A percentile compares a stretch with the other conserved stretches of the same genome.
phyloP scores from a whole-genome alignment of 129 eudicot species.

The Smallanthus sonchifolius region DNA sequence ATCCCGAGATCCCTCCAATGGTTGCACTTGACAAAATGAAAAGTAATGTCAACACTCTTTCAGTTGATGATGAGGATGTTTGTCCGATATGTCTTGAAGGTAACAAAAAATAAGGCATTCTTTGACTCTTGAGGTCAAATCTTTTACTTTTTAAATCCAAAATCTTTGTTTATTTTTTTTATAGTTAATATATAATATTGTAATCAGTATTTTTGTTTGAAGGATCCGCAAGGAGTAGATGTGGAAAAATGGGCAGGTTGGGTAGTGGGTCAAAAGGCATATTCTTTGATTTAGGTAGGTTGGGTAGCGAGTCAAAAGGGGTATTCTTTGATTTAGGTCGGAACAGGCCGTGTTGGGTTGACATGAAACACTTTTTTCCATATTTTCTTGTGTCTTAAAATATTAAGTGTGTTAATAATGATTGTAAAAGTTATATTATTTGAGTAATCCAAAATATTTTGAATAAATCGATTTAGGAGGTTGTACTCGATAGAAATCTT shows the following conservation, averaged over 20 bases:
- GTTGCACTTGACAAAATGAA: slow-evolving; percentile 22
- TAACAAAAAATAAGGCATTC: not conserved
- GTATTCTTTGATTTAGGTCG: not conserved
- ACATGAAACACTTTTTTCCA: not conserved
- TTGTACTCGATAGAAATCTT: not conserved
- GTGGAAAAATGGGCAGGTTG: not conserved
- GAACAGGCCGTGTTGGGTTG: not conserved
- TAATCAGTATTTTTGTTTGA: not conserved
- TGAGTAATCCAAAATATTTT: not conserved
- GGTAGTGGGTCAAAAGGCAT: not conserved
- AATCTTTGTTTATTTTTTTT: not conserved
- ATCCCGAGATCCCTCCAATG: slow-evolving; percentile 23
- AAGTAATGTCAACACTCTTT: slow-evolving; percentile 27
- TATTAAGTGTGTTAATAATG: not conserved
- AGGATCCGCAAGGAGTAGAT: not conserved
- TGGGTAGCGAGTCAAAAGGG: not conserved
- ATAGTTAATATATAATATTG: not conserved
- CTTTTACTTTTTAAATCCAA: not conserved
- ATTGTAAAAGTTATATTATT: not conserved
- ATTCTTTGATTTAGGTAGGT: not conserved
- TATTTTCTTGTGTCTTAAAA: not conserved
- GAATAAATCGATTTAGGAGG: not conserved
- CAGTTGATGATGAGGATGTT: slow-evolving; percentile 32
- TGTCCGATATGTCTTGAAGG: slow-evolving; percentile 42
- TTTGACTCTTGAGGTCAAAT: not conserved